A percentile compares a stretch with the other conserved stretches of the same genome.
These are phyloP conservation scores for Schrenkiella parvula DNA, from an alignment of 345 rosid genomes.

Conservation along the genomic window DNA sequence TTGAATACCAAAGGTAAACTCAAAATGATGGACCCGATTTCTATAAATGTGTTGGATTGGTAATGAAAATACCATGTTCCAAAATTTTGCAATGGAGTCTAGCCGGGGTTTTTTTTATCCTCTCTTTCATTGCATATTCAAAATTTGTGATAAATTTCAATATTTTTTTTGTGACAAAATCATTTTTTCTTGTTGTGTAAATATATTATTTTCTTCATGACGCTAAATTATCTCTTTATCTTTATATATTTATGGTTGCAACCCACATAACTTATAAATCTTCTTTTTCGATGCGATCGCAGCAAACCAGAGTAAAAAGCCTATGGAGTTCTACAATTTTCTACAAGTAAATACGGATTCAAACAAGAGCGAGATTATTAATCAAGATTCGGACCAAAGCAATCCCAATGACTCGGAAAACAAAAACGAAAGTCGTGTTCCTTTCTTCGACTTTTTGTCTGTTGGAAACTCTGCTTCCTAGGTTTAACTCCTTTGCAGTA, in stretches of 20 bases:
- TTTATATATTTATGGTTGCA: background rate
- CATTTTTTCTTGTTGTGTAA: background rate
- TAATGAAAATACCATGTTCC: background rate
- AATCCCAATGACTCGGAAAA: slow-evolving; percentile 11
- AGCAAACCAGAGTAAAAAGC: slow-evolving; percentile 9
- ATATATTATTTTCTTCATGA: background rate
- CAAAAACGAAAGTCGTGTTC: slow-evolving; percentile 21
- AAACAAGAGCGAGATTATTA: slow-evolving; percentile 49
- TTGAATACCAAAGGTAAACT: slow-evolving; percentile 26
- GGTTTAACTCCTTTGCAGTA: slow-evolving; percentile 11
- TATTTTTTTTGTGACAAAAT: background rate
- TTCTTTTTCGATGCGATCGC: background rate
- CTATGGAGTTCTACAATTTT: slow-evolving; percentile 63
- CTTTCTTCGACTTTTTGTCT: slow-evolving; percentile 62
- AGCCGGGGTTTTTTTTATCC: background rate
- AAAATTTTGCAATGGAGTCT: background rate
- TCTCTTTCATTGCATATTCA: background rate
- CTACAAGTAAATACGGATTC: slow-evolving; percentile 63
- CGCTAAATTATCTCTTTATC: background rate
- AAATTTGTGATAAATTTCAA: background rate
- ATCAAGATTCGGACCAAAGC: slow-evolving; percentile 38
- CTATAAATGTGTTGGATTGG: background rate
- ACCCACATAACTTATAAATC: background rate
- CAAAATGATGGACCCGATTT: background rate
- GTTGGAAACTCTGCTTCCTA: slow-evolving; percentile 39